Conservation (phyloP, 1,284 basidiomycete genomes). For the Fomitopsis betulina region DNA sequence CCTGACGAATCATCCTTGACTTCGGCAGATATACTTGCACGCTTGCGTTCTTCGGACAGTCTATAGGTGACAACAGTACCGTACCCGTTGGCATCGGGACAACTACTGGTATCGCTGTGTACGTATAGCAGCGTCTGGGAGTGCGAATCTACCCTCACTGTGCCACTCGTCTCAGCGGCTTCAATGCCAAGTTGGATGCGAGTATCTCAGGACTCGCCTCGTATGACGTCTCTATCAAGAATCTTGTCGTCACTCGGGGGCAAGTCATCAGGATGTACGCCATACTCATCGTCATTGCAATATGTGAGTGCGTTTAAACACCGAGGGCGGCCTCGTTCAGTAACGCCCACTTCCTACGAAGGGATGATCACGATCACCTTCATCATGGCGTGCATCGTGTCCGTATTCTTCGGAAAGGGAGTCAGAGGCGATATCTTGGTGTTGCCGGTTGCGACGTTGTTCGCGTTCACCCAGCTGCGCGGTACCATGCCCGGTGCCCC, state of each 20-base stretch:
- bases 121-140: not conserved
- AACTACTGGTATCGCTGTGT: slow-evolving; percentile 17
- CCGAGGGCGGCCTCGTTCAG: not conserved
- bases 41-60: slow-evolving; percentile 14
- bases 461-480: slow-evolving; percentile 22
- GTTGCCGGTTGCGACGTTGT: slow-evolving; percentile 19
- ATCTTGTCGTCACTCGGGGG: slow-evolving; percentile 17
- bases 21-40: slow-evolving; percentile 5
- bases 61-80: slow-evolving; percentile 9
- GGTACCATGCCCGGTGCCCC: slow-evolving; percentile 20
- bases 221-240: slow-evolving; percentile 14
- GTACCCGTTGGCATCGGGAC: slow-evolving; percentile 11
- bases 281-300: slow-evolving; percentile 17
- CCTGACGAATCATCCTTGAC: not conserved
- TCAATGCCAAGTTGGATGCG: slow-evolving; percentile 16
- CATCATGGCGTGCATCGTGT: slow-evolving; percentile 17
- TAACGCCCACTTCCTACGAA: not conserved
- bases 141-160: too few species aligned
- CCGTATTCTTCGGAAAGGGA: slow-evolving; percentile 18
- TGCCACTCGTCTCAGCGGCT: slow-evolving; percentile 12
- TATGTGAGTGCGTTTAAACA: slow-evolving; percentile 14
- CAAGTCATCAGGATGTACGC: slow-evolving; percentile 19
- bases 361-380: slow-evolving; percentile 21
- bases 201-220: slow-evolving; percentile 4
- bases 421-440: slow-evolving; percentile 17